Evolutionary conservation across 805 yeast genomes (phyloP), one percentile per base, ranked within the genome.

Genomic region (Wickerhamia fluorescens): DNA sequence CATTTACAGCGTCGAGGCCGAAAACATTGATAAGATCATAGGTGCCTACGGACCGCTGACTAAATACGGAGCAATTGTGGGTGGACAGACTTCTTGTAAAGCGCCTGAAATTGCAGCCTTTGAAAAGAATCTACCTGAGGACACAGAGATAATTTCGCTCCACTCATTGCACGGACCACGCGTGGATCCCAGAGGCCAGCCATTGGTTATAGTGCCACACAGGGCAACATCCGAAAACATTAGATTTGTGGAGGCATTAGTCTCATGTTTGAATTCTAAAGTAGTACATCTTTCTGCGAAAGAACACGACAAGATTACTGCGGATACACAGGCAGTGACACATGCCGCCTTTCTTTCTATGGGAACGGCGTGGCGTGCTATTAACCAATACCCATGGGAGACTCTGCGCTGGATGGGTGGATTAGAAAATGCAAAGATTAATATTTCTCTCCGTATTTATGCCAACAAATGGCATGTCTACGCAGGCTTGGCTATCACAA

Each of bases 51-150:
- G 95, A 0, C 89, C 95, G 0, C 80, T 89, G 0, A 77, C 95
- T 4, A 89, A 89, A 49, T 57, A 77, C 3, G 94, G 94, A 3
- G 81, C 94, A 3, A 74, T 88, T 23, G 95, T 92, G 4, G 98
- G 97, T n/a, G 98, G 98, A 6, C 98, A 92, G 56, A 88, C 98
- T 0, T 83, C 95, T 7, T 89, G 97, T 57, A 92, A 92, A 48
- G 78, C 73, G 15, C 94, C 94, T 0, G 98, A 92, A 49, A 80
- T 92, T 16, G 66, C 57, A 10, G 95, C 96, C 0, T 84, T 92
- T 51, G 96, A 87, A 43, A 61, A 64, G 25, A 58, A 71, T 41
- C 52, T 86, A 18, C 96, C 97, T 0, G 35, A 45, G 1, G 97
- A 92, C 56, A 79, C 76, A 4, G 82, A 84, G 25, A 89, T 92